Evolutionary conservation across 805 yeast species (phyloP), one percentile per base, ranked within the genome.

Genomic region (Lipomyces yamanashiensis): DNA sequence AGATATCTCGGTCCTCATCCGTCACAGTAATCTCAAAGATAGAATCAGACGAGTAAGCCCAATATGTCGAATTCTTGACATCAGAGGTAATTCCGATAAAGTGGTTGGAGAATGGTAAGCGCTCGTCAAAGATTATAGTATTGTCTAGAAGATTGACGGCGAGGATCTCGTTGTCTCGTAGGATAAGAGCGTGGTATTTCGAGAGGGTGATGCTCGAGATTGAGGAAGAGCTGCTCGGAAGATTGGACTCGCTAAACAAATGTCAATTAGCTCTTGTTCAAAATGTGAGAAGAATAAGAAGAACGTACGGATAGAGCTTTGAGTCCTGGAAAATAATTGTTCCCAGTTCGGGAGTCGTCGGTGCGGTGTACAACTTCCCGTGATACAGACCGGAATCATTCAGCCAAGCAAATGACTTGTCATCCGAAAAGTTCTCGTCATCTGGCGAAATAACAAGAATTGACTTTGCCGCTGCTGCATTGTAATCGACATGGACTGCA

Each of bases 11-110:
- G 4, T 86, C 79, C 74, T 93, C 98, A 71, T 88, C 82, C 41
- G 81, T 81, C 12, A 90, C 78, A 9, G 87, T 80, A 7, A 95
- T 75, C 73, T 95, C 99, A 72, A 82, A 89, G 9, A 95, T 84
- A 54, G 80, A 80, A 5, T 76, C 72, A 12, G 77, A 74, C 0
- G 95, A 84, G 70, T 79, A 90, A 2, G 89, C 75, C 99, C 99
- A 95, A 70, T 79, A 89, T 0, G 98, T 89, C 0, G 79, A 72
- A 50, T 75, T 75, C 3, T 74, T 63, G 57, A 75, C 74, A 70
- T 89, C 96, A 1, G 80, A 78, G 1, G 81, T 71, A 5, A 85
- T 72, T 0, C 87, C 87, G 7, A 80, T 61, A 52, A 82, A 72
- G 34, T 73, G 70, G 52, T 80, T 83, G 50, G 72, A 72, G 5